These are phyloP conservation scores for Phaeosphaeria sp. DNA, from an alignment of 2,329 filamentous ascomycete species.

Conservation along the genomic window DNA sequence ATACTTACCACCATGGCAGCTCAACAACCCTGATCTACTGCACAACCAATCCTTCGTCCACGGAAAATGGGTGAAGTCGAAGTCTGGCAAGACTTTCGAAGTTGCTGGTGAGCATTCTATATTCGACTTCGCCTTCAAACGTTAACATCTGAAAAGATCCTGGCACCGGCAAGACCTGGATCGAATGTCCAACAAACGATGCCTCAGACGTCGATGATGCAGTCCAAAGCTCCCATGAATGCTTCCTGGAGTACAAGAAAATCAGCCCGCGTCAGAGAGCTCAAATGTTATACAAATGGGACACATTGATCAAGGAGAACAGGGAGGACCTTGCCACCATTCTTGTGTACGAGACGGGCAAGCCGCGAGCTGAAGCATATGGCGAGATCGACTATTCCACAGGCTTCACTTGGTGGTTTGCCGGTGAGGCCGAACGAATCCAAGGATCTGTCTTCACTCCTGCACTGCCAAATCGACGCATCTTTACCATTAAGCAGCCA, in stretches of 20 bases:
- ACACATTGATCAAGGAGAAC: constrained; percentile 67
- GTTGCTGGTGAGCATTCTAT: constrained; percentile 54
- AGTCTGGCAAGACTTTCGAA: constrained; percentile 64
- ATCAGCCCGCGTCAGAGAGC: constrained; percentile 67
- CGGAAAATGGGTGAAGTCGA: constrained; percentile 63
- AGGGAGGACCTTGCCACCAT: constrained; percentile 68
- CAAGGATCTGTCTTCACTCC: constrained; percentile 67
- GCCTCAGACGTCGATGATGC: constrained; percentile 67
- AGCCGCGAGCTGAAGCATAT: constrained; percentile 59
- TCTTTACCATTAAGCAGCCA: constrained; percentile 77
- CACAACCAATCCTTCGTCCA: constrained; percentile 61
- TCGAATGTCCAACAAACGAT: constrained; percentile 55
- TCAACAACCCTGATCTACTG: constrained; percentile 62
- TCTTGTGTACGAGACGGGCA: constrained; percentile 65
- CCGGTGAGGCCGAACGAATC: constrained; percentile 67
- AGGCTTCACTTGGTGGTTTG: constrained; percentile 64
- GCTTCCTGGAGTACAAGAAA: constrained; percentile 67
- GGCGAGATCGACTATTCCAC: constrained; percentile 62
- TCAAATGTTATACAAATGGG: constrained; percentile 69
- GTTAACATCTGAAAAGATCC: constrained; percentile 52
- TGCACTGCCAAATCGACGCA: constrained; percentile 66
- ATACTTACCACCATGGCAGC: constrained; percentile 40
- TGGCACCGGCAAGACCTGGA: constrained; percentile 58
- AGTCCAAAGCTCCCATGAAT: constrained; percentile 65
- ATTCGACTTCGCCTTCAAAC: neutral